Percentiles rank a stretch among this genome's conserved stretches.
These are phyloP conservation scores for Teratosphaeria zuluensis DNA, from an alignment of 2,329 filamentous ascomycete species.

Conservation along the genomic window DNA sequence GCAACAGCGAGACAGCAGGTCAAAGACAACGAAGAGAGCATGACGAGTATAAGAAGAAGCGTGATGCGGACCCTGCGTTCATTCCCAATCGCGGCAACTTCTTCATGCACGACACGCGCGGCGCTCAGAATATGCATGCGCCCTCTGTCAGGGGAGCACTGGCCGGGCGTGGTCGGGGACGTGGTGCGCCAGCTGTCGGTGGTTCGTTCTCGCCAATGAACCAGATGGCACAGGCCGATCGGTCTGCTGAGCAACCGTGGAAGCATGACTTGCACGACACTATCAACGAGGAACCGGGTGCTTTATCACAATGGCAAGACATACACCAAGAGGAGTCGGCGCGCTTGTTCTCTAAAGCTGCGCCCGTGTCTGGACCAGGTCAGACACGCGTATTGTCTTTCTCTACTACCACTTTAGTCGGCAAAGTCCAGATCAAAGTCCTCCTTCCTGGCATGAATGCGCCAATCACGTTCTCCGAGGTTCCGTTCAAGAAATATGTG, in stretches of 20 bases:
- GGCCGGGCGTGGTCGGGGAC: constrained; percentile 51
- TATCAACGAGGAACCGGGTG: constrained; percentile 37
- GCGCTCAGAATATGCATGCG: constrained; percentile 12
- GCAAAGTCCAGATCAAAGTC: constrained; percentile 76
- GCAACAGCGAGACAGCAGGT: constrained; percentile 45
- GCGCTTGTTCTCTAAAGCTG: constrained; percentile 15
- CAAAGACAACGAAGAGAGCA: constrained; percentile 75
- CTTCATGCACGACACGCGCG: constrained; percentile 89
- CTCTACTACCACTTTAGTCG: constrained; percentile 73
- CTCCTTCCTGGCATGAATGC: constrained; percentile 66
- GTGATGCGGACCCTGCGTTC: constrained; percentile 83
- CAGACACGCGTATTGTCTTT: constrained; percentile 36
- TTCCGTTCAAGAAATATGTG: constrained; percentile 82
- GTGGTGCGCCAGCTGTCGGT: constrained; percentile 48
- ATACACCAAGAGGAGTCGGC: constrained; percentile 17
- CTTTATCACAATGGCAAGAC: constrained; percentile 3
- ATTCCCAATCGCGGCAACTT: constrained; percentile 90
- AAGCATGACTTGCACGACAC: constrained; percentile 80
- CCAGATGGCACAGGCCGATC: constrained; percentile 34
- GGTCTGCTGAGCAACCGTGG: constrained; percentile 68
- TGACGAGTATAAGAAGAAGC: constrained; percentile 79
- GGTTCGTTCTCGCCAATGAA: constrained; percentile 43
- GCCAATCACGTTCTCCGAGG: constrained; percentile 60
- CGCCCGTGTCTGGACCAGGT: constrained; percentile 1
- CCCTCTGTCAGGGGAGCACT: constrained; percentile 15